phyloP scores from a whole-genome alignment of 73 alveolate species.

The Tetrahymena elliotti region DNA sequence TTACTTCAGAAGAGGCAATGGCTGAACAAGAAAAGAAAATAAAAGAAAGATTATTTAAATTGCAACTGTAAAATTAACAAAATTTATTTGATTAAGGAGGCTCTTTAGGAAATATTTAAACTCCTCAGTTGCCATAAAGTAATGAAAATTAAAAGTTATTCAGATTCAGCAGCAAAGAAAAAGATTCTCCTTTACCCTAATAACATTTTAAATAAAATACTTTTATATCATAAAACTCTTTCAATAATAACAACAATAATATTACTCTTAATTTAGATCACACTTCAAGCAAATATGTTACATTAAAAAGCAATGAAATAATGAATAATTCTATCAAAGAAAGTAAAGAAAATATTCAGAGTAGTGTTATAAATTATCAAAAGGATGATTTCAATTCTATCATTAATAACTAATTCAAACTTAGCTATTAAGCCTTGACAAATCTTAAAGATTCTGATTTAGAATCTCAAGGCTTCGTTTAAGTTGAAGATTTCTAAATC shows the following conservation, averaged over 20 bases:
- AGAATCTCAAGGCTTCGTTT: background rate
- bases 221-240: background rate
- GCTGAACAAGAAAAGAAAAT: background rate
- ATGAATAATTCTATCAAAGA: background rate
- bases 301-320: background rate
- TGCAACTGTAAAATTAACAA: background rate
- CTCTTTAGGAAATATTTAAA: background rate
- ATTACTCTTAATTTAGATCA: background rate
- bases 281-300: background rate
- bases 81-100: background rate
- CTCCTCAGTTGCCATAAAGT: background rate
- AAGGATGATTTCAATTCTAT: background rate
- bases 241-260: background rate
- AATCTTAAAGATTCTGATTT: background rate
- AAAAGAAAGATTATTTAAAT: background rate
- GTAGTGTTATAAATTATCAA: background rate
- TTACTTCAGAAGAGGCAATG: background rate
- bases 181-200: background rate
- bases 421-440: background rate
- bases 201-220: background rate
- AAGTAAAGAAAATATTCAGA: background rate
- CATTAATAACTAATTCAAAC: background rate
- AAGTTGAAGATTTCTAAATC: background rate
- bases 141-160: background rate
- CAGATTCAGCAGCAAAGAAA: background rate